Base-by-base conservation (phyloP, 306 rosid species). In the Pueraria montana region DNA sequence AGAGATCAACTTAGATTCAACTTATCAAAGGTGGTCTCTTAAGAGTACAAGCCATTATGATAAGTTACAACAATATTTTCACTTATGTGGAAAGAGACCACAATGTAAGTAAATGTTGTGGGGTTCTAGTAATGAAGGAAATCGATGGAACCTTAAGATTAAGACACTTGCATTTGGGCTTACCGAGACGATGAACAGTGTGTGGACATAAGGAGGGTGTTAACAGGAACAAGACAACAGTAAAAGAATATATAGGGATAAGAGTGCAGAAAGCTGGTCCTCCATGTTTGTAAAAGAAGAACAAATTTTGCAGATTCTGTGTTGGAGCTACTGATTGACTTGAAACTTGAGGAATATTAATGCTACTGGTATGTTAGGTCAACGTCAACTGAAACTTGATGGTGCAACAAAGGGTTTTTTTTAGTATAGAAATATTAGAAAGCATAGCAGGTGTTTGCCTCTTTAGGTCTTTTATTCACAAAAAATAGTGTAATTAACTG, bases 201-300 rank as follows among this genome's bases (percentile, higher is more conserved):
- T 58, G 56, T 72, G 78, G 65, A 73, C 76, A 74, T 20, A 43
- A 46, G 72, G 18, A 27, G 72, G 71, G 50, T 49, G 79, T 23
- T 75, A 43, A 68, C 42, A 55, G 67, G 79, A 76, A 76, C 63
- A 86, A 74, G 79, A 67, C 84, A 58, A 73, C 18, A 68, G 79
- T 75, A 59, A 45, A 72, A 78, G 84, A 72, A 82, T 68, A 72
- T 50, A 66, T 62, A 68, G 80, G 77, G 59, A 67, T 80, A 58
- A 84, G 76, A 66, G 65, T 68, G 77, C 87, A 59, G 56, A 63
- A 75, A 75, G 75, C 6, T 84, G 84, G 69, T 56, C 84, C 84
- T 77, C 72, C 78, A 67, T 84, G 90, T 78, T 81, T 65, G 81
- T 66, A 34, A 81, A 86, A 84, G 84, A 80, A 80, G 70, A 70